A percentile compares a stretch with the other conserved stretches of the same genome.
Evolutionary conservation across 2,329 filamentous ascomycete species (phyloP).

Genomic region (Penicillium decumbens): DNA sequence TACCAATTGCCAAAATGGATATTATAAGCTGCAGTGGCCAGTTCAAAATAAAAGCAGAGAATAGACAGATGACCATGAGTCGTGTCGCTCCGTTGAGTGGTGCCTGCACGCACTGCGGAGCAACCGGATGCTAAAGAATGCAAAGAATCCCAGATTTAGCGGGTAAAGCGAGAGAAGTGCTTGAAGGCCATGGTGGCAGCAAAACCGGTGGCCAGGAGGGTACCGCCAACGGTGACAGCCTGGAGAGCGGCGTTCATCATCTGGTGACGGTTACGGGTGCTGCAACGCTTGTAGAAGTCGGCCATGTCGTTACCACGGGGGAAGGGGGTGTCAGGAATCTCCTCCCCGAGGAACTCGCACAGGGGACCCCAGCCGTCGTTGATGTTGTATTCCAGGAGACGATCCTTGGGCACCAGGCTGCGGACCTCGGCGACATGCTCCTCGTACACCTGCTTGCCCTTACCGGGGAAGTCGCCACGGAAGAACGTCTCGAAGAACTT

Average conservation of each 20-base stretch:
- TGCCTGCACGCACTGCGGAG: slow-evolving; percentile 24
- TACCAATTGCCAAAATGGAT: slow-evolving; percentile 6
- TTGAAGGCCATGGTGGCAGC: slow-evolving; percentile 41
- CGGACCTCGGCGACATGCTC: slow-evolving; percentile 54
- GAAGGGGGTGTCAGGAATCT: slow-evolving; percentile 48
- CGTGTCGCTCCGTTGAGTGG: slow-evolving; percentile 5
- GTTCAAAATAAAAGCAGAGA: slow-evolving; percentile 1
- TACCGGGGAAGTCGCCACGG: slow-evolving; percentile 61
- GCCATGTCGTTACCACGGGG: slow-evolving; percentile 53
- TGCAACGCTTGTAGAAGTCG: slow-evolving; percentile 53
- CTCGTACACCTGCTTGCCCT: slow-evolving; percentile 60
- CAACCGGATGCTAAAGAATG: slow-evolving; percentile 8
- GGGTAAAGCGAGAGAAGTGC: slow-evolving; percentile 31
- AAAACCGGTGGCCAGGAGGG: slow-evolving; percentile 45
- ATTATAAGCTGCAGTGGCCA: slow-evolving; percentile 13
- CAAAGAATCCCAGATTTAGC: background rate
- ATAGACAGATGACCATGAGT: background rate
- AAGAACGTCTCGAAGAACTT: slow-evolving; percentile 68
- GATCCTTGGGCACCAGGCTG: slow-evolving; percentile 46
- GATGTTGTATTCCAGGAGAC: slow-evolving; percentile 52
- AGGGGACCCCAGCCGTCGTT: slow-evolving; percentile 53
- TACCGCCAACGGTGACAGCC: slow-evolving; percentile 48
- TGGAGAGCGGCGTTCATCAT: slow-evolving; percentile 54
- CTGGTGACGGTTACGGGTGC: slow-evolving; percentile 51
- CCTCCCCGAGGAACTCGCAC: slow-evolving; percentile 52